Base-by-base conservation (phyloP, 2,329 filamentous ascomycete genomes). In the Achaetomium macrosporum region DNA sequence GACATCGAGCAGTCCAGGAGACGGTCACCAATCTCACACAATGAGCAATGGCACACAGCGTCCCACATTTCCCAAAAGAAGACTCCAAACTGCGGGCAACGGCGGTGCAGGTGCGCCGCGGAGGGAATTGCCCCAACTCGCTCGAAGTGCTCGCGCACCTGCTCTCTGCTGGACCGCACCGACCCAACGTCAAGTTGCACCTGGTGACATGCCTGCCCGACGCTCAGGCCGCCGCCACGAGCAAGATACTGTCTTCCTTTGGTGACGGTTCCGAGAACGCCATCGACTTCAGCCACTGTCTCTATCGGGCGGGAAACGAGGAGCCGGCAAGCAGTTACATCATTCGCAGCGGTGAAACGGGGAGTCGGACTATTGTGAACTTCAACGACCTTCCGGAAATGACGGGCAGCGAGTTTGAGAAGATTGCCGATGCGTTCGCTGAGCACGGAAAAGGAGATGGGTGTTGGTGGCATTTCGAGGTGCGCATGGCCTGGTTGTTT, bases 401-500 rank as follows among this genome's bases (percentile, higher is more conserved):
- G 83, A 83, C 76, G 6, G 57, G 68, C 5, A 69, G 70, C 8
- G 86, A 89, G 66, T 88, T 90, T 55, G 63, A 66, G 15, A 54
- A 53, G 12, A 69, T 77, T 17, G 73, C 70, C 36, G 64, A 71
- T 19, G 63, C 59, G 20, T 65, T 82, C 43, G 61, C 62, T 5
- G 54, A 58, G n/a, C 44, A 63, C 3, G 17, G 13, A 6, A 8
- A 36, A 15, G 12, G n/a, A 8, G 35, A 7, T 6, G 65, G 69
- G 50, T 71, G 69, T 20, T 88, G 83, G 84, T 86, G 82, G 71
- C 86, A 90, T 71, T 89, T 88, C 60, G 85, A 89, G 74, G 83
- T 82, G 65, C 63, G 70, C 16, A 25, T 8, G 16, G 16, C 20
- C 33, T 17, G 19, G 15, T 30, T 29, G 10, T 13, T 37, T 17